These are phyloP conservation scores for Blepharisma stoltei DNA, from an alignment of 73 alveolate species.

Conservation along the genomic window DNA sequence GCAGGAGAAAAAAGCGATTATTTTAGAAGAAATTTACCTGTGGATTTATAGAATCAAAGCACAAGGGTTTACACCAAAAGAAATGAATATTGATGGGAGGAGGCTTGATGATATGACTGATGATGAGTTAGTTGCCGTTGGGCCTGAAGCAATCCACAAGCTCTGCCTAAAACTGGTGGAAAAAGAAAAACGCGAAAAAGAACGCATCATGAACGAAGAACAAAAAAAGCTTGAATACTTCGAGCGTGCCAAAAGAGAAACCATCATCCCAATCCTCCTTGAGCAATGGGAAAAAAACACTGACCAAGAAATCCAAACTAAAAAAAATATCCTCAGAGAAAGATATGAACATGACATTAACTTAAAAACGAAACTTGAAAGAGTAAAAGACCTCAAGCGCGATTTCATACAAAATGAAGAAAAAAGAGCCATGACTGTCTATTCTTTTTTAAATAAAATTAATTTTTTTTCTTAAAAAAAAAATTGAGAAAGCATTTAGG, in stretches of 20 bases:
- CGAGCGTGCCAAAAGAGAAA: constrained; percentile 27
- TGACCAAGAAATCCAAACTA: neutral
- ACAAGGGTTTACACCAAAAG: constrained; percentile 9
- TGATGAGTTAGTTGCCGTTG: constrained; percentile 7
- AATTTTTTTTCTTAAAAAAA: too few relatives aligned
- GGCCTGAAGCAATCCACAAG: constrained; percentile 25
- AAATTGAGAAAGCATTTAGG: too few relatives aligned
- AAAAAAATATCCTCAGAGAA: neutral
- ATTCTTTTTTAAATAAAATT: too few relatives aligned
- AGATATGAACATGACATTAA: neutral
- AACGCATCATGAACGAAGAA: neutral
- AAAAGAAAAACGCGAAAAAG: neutral
- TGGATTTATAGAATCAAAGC: neutral
- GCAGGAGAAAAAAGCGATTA: neutral
- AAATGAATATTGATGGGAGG: constrained; percentile 15
- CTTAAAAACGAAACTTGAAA: neutral
- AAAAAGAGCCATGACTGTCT: neutral
- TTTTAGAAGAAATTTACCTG: neutral
- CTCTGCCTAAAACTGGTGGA: neutral
- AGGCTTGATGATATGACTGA: constrained; percentile 13
- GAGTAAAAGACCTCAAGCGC: neutral
- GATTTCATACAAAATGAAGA: neutral
- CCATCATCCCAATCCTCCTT: constrained; percentile 2
- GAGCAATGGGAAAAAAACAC: constrained; percentile 11
- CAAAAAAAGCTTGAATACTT: neutral